Evolutionary conservation across 2,329 filamentous ascomycete genomes (phyloP), one percentile per base, ranked within the genome.

Genomic region (Penicillium nordicum): DNA sequence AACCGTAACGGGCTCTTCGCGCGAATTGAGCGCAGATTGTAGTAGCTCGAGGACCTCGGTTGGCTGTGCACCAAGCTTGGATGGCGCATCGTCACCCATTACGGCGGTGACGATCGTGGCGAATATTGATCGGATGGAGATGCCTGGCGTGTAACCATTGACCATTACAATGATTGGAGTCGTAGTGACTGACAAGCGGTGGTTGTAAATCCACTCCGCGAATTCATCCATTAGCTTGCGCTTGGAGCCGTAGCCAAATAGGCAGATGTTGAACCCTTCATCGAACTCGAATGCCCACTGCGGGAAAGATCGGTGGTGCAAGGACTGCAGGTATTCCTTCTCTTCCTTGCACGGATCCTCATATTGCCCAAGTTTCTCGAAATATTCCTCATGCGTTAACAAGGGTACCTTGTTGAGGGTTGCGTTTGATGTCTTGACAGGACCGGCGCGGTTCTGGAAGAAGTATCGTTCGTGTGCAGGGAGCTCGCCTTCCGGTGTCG

Each of bases 231-330:
- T 79, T 1, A 97, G 82, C 3, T 79, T 76, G 34, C 89, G 82
- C 74, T 99, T 99, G 2, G 92, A 96, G 0, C 94, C 94, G 71
- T 91, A 96, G 30, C 94, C 94, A 71, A 95, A 97, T 0, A 97
- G 77, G 69, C 94, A 96, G 50, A 97, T 79, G 67, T 90, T 92
- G 78, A 96, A 97, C 23, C 87, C 86, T 71, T 96, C 86, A 5
- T 86, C 81, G 16, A 97, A 82, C 77, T 99, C 94, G 71, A 97
- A 97, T 0, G 83, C 78, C 94, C 94, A 99, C 71, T 97, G 94
- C 1, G 88, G 83, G 71, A 96, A 97, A 0, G 89, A 91, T 58
- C 88, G 85, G 43, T 85, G 79, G 70, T 97, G 93, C 23, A 96
- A 76, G 7, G 85, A 82, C 63, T 89, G 81, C 27, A 99, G 78